Conservation (phyloP, 202 grass and related monocot species). For the Panicum virgatum region DNA sequence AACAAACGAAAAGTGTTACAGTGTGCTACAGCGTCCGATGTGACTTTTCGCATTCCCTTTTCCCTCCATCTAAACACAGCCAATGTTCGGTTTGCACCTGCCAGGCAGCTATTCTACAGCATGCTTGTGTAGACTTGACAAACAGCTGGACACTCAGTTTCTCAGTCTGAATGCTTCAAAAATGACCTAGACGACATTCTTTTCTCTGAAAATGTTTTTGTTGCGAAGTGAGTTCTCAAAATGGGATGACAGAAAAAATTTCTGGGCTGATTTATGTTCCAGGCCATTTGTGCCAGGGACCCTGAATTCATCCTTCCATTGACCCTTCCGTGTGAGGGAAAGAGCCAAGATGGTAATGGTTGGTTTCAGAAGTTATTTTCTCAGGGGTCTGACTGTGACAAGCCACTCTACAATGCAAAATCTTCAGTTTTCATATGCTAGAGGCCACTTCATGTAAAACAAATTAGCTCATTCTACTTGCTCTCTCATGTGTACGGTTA, state of each 20-base stretch:
- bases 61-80: too few species aligned
- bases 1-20: too few species aligned
- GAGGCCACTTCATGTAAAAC: background rate
- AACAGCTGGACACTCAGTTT: background rate
- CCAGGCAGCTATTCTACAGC: slow-evolving; percentile 16
- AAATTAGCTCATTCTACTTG: background rate
- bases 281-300: background rate
- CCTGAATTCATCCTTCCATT: background rate
- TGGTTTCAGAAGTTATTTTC: background rate
- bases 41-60: too few species aligned
- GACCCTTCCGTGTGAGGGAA: background rate
- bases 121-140: slow-evolving; percentile 2
- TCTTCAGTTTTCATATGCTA: background rate
- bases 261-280: background rate
- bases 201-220: background rate
- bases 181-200: background rate
- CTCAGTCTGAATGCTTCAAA: slow-evolving; percentile 11
- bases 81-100: background rate
- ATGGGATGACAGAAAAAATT: too few species aligned
- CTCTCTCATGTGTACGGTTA: background rate
- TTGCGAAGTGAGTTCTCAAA: background rate
- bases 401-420: background rate
- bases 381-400: background rate
- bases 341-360: background rate
- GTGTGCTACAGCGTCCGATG: too few species aligned